phyloP scores from a whole-genome alignment of 2,329 filamentous ascomycete genomes.

The Zymoseptoria brevis region DNA sequence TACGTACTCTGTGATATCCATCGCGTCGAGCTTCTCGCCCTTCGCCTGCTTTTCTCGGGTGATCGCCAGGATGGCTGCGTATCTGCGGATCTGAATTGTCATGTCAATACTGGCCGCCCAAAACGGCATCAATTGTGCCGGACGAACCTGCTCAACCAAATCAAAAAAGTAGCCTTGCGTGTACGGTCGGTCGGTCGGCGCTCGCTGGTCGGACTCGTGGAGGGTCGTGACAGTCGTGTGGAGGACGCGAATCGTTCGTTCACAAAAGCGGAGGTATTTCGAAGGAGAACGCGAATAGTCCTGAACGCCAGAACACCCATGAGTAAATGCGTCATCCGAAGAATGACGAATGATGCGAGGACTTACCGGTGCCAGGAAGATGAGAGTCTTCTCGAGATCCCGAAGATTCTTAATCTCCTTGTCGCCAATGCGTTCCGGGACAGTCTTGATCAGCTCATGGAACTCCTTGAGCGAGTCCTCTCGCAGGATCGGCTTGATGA shows the following conservation, averaged over 20 bases:
- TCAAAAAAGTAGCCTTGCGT: conserved; percentile 96
- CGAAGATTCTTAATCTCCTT: conserved; percentile 85
- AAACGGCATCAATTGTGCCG: conserved; percentile 9
- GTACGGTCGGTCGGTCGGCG: conserved; percentile 80
- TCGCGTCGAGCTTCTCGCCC: conserved; percentile 44
- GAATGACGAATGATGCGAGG: conserved; percentile 35
- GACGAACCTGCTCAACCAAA: conserved; percentile 67
- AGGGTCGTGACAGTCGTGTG: conserved; percentile 82
- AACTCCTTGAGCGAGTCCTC: conserved; percentile 70
- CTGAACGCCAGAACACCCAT: conserved; percentile 59
- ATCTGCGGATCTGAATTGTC: conserved; percentile 58
- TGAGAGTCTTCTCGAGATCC: conserved; percentile 87
- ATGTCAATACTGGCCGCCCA: conserved; percentile 14
- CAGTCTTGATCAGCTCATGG: conserved; percentile 67
- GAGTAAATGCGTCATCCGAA: conserved; percentile 57
- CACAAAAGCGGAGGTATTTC: conserved; percentile 80
- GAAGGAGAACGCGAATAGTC: conserved; percentile 60
- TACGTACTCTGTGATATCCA: conserved; percentile 44
- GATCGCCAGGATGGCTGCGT: conserved; percentile 75
- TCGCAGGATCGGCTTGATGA: conserved; percentile 67
- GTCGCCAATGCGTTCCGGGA: conserved; percentile 69
- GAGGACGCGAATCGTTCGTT: conserved; percentile 82
- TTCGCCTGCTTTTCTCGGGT: conserved; percentile 59
- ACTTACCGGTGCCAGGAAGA: conserved; percentile 93
- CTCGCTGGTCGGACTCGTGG: conserved; percentile 76